Conservation (phyloP, 192 early-diverging fungal genomes). For the Backusella circina region DNA sequence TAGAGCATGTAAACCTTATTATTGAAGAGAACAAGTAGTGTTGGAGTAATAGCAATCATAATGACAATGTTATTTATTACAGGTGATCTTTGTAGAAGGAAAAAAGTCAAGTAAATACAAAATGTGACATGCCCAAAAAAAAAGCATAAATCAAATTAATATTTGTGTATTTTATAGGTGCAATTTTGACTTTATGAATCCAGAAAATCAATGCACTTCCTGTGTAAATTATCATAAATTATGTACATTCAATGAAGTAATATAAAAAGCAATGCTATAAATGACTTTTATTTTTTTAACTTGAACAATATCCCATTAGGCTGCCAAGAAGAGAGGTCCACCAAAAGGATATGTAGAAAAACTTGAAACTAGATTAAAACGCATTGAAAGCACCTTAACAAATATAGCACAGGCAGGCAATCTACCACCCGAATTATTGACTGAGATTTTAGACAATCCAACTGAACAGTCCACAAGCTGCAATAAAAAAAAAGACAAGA, state of each 20-base stretch:
- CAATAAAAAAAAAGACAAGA: not conserved
- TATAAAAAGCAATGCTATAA: not conserved
- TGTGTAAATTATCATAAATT: slow-evolving; percentile 16
- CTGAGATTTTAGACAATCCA: not conserved
- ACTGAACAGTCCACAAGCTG: not conserved
- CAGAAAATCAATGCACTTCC: slow-evolving; percentile 8
- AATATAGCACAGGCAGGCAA: slow-evolving; percentile 19
- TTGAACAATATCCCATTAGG: not conserved
- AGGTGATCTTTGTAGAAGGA: slow-evolving; percentile 32
- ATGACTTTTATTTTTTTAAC: not conserved
- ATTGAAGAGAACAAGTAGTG: not conserved
- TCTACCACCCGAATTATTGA: slow-evolving; percentile 2
- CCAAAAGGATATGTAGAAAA: slow-evolving; percentile 31
- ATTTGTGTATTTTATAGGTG: slow-evolving; percentile 10
- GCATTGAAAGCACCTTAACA: slow-evolving; percentile 19
- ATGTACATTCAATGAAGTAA: slow-evolving; percentile 30
- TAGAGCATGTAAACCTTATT: slow-evolving; percentile 5
- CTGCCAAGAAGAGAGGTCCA: slow-evolving; percentile 29
- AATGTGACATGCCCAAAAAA: not conserved
- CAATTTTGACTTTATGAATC: slow-evolving; percentile 8
- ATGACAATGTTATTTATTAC: not conserved
- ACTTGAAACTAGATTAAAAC: slow-evolving; percentile 20
- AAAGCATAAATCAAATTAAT: not conserved
- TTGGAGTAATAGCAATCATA: not conserved
- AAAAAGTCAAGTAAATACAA: slow-evolving; percentile 26